A percentile compares a stretch with the other conserved stretches of the same genome.
phyloP scores from a whole-genome alignment of 192 early-diverging fungal species.

The Chytriomyces sp. region DNA sequence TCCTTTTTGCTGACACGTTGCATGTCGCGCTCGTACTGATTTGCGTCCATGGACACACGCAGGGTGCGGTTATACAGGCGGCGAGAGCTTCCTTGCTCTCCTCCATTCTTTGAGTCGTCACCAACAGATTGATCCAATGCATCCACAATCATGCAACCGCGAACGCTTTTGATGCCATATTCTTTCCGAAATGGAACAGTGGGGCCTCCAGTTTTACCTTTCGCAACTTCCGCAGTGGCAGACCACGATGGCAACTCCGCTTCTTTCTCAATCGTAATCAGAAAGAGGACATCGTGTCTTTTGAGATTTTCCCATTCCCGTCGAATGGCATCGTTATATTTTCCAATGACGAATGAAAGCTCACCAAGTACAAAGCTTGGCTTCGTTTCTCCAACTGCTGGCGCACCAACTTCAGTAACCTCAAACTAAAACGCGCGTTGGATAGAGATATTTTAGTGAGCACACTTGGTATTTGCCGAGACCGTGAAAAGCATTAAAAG shows the following conservation, averaged over 20 bases:
- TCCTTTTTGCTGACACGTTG: constrained; percentile 49
- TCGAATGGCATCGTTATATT: constrained; percentile 73
- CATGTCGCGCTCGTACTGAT: constrained; percentile 82
- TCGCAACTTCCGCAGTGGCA: neutral
- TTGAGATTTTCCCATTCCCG: constrained; percentile 88
- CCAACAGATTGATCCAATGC: constrained; percentile 59
- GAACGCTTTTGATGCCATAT: constrained; percentile 79
- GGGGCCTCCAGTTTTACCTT: neutral
- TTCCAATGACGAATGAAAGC: constrained; percentile 69
- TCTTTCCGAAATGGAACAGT: constrained; percentile 55
- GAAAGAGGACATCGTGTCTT: constrained; percentile 87
- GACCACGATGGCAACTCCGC: constrained; percentile 39
- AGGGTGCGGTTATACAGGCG: constrained; percentile 60
- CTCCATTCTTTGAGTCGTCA: constrained; percentile 50
- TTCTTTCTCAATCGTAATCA: constrained; percentile 72
- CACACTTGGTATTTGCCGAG: neutral
- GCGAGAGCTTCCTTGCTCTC: constrained; percentile 41
- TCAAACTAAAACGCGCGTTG: constrained; percentile 44
- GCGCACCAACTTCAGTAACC: constrained; percentile 74
- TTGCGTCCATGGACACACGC: constrained; percentile 82
- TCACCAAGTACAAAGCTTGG: constrained; percentile 83
- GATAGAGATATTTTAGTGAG: neutral
- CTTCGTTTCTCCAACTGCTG: constrained; percentile 71
- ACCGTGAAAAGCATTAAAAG: neutral
- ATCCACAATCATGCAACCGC: constrained; percentile 86